phyloP scores from a whole-genome alignment of 306 rosid genomes.

The Ormosia semicastrata region DNA sequence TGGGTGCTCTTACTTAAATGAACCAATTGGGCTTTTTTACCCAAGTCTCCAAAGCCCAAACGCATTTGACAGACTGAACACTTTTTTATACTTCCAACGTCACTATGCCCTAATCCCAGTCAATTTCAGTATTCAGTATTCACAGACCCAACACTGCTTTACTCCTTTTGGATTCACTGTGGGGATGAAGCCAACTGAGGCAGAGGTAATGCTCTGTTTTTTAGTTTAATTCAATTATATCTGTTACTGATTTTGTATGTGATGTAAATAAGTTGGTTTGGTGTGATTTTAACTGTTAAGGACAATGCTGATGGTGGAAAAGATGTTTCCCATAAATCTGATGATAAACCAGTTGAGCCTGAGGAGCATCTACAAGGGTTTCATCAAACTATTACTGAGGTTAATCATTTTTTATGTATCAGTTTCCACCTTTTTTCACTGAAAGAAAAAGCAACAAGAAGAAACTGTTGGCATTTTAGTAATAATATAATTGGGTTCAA shows the following conservation, averaged over 20 bases:
- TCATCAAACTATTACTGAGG: not conserved
- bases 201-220: not conserved
- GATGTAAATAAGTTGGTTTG: not conserved
- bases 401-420: not conserved
- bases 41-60: not conserved
- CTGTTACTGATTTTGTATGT: not conserved
- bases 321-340: not conserved
- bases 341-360: not conserved
- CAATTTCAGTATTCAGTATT: not conserved
- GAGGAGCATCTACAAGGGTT: not conserved
- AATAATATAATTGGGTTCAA: not conserved
- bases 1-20: too few species aligned
- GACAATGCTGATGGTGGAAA: constrained; percentile 11
- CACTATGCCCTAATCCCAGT: not conserved
- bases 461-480: not conserved
- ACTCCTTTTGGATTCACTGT: not conserved
- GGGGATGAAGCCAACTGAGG: constrained; percentile 11
- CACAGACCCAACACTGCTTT: not conserved
- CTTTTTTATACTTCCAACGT: too few species aligned
- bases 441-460: not conserved
- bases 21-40: not conserved
- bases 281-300: not conserved
- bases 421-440: not conserved
- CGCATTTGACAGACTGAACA: too few species aligned
- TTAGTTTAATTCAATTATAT: not conserved